A percentile compares a stretch with the other conserved stretches of the same genome.
phyloP scores from a whole-genome alignment of 441 rosid genomes.

The Populus hybrid region DNA sequence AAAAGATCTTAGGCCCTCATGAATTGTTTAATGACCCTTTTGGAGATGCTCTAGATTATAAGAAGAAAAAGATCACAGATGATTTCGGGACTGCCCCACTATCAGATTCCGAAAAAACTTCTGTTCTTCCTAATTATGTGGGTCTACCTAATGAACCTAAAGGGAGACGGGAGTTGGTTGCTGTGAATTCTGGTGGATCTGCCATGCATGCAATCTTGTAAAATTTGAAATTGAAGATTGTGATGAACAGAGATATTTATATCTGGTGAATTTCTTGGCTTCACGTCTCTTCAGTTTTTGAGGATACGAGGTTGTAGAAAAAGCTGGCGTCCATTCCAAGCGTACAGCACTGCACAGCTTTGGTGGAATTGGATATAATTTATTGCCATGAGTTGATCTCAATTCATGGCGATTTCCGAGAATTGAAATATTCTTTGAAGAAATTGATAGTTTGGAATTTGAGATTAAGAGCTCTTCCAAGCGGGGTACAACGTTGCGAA shows the following conservation, averaged over 20 bases:
- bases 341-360: background rate
- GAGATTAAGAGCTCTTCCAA: background rate
- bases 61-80: background rate
- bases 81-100: slow-evolving; percentile 16
- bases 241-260: background rate
- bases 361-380: background rate
- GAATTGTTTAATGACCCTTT: slow-evolving; percentile 30
- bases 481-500: background rate
- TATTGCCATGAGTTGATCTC: background rate
- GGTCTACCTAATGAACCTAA: background rate
- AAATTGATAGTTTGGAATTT: background rate
- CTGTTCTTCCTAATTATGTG: background rate
- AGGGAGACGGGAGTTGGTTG: slow-evolving; percentile 54
- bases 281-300: background rate
- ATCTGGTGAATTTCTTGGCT: background rate
- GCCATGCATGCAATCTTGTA: slow-evolving; percentile 55
- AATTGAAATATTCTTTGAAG: background rate
- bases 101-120: background rate
- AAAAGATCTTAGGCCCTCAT: slow-evolving; percentile 22
- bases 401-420: background rate
- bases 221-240: background rate
- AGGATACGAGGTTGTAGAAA: background rate
- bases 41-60: slow-evolving; percentile 25
- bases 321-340: background rate
- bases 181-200: slow-evolving; percentile 61